Evolutionary conservation across 192 early-diverging fungal species (phyloP), one percentile per base, ranked within the genome.

Genomic region (Helicostylum pulchrum): DNA sequence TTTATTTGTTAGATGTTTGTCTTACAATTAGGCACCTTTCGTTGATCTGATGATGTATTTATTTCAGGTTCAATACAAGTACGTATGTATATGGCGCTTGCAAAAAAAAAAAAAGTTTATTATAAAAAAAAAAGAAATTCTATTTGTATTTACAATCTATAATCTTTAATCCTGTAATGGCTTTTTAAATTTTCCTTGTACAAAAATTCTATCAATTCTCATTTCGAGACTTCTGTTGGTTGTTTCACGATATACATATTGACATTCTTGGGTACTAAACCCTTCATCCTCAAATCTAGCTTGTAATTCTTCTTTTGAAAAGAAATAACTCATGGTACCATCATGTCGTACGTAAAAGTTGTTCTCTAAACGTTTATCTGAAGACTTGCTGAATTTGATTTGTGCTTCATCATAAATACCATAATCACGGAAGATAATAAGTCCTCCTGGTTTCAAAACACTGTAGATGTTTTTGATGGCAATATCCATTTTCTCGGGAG

Each of bases 291-390:
- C 82, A 75, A 92, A 92, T 17, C 86, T 52, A 7, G 71, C 67
- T 36, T 70, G 77, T 32, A 91, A 70, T 43, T 86, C 77, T 34
- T 88, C 83, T 0, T 68, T 61, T 0, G 87, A 86, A 72, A 98
- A 98, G 74, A 98, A 98, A 66, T 94, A 96, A 3, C 91, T 91
- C 72, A 95, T 78, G 0, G 96, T 99, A 65, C 74, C 93, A 79
- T 99, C 98, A 59, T 96, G 95, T 23, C 98, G 89, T 43, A 95
- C 91, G 77, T 99, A 99, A 45, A 99, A 80, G 72, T 97, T 96
- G 30, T 92, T 90, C 23, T 95, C 88, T 7, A 99, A 77, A 70
- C 90, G 87, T 34, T 93, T 87, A 44, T 89, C 90, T 1, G 82
- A 72, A 36, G 72, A 59, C 8, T 65, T 73, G 11, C 81, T 81